phyloP scores from a whole-genome alignment of 768 basidiomycete genomes.

The Austroboletus festivus region DNA sequence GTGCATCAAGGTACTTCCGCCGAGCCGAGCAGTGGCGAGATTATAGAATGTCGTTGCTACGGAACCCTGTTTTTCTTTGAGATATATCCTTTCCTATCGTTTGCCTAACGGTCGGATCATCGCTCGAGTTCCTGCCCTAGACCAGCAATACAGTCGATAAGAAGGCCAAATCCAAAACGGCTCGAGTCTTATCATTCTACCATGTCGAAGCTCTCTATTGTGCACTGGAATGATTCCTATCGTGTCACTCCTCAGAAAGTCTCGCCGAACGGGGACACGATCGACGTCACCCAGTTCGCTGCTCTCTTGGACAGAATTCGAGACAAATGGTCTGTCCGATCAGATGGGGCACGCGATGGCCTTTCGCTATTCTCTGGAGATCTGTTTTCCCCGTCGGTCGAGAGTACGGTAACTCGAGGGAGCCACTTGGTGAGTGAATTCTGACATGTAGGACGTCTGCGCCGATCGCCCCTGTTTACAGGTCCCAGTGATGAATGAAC shows the following conservation, averaged over 20 bases:
- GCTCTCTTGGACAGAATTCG: conserved; percentile 53
- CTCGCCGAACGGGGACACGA: conserved; percentile 48
- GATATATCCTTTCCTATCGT: no score
- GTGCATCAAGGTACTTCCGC: no score
- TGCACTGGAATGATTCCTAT: conserved; percentile 81
- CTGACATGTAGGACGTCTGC: neutral
- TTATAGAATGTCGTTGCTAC: no score
- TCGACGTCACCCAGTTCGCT: conserved; percentile 59
- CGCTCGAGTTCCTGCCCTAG: no score
- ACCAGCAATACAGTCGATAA: no score
- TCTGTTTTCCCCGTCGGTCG: conserved; percentile 64
- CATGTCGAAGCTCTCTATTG: conserved; percentile 38
- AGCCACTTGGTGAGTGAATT: conserved; percentile 62
- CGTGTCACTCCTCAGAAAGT: conserved; percentile 68
- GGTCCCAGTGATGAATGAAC: conserved; percentile 83
- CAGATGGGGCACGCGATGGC: conserved; percentile 52
- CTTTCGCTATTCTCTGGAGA: conserved; percentile 84
- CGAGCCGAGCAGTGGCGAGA: no score
- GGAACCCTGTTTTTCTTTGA: no score
- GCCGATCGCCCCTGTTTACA: conserved; percentile 27
- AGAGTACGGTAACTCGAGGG: conserved; percentile 82
- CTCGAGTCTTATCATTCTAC: neutral
- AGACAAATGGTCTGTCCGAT: conserved; percentile 41
- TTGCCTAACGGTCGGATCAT: no score
- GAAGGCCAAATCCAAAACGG: neutral